Evolutionary conservation across 192 early-diverging fungal genomes (phyloP), one percentile per base, ranked within the genome.

Genomic region (Backusella liffmaniae): DNA sequence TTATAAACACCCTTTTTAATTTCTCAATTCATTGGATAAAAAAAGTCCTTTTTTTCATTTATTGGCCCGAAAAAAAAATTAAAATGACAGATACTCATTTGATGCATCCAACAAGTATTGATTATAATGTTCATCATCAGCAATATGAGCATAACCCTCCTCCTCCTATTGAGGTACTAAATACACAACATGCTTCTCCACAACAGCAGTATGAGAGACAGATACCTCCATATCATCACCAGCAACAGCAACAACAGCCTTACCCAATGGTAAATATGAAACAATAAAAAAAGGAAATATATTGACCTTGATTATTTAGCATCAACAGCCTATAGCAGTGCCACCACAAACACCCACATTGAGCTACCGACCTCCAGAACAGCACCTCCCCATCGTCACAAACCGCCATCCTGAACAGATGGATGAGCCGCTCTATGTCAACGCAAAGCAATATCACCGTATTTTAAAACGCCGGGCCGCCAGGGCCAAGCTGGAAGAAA

Each of bases 361-460:
- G 9, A 23, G 23, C 8, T 62, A 62, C 23, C 7, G 56, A 62
- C 21, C 56, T 44, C 42, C 70, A 3, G 56, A 62, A 12, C 56
- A 62, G n/a, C 56, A 62, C 26, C 23, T 32, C 23, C 13, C 26
- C 39, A 36, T 15, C 26, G 76, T 7, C 30, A 66, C 56, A 26
- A 62, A 62, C 56, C 56, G 56, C 12, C 53, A 29, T 16, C 29
- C 32, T 44, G 75, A 76, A 2, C 67, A 49, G n/a, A 66, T 70
- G 18, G 82, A 86, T 39, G 94, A 96, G 49, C 96, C 96, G 10
- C 84, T 98, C 32, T 98, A 96, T 82, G 98, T 99, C 46, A 99
- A 99, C 83, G 95, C 97, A 30, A 98, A 98, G 84, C 98, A 99
- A 82, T 99, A 97, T 82, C 95, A 97, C 77, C 91, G 98, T 18